Conservation (phyloP, 1,284 basidiomycete species). For the Kwoniella shivajii region DNA sequence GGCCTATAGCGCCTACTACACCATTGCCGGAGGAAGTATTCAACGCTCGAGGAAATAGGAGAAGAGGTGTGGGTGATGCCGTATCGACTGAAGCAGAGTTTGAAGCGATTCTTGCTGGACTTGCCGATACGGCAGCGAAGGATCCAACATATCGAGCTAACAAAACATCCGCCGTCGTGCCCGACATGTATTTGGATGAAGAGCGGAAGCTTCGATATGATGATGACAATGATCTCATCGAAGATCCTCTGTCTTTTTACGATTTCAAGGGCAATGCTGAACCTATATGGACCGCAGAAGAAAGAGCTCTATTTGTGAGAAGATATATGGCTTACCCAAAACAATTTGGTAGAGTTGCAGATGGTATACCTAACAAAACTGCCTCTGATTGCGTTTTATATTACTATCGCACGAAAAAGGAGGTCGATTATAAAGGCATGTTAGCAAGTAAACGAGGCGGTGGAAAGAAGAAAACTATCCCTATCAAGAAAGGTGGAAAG, state of each 20-base stretch:
- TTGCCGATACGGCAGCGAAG: conserved; percentile 88
- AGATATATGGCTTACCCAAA: conserved; percentile 86
- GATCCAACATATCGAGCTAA: conserved; percentile 86
- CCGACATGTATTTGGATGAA: conserved; percentile 83
- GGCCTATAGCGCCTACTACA: conserved; percentile 22
- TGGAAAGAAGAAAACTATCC: conserved; percentile 63
- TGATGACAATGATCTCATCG: conserved; percentile 79
- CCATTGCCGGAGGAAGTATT: conserved; percentile 40
- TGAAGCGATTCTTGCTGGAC: conserved; percentile 90
- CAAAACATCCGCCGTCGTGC: conserved; percentile 84
- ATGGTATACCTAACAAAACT: conserved; percentile 80
- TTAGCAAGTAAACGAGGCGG: conserved; percentile 60
- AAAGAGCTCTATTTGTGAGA: conserved; percentile 76
- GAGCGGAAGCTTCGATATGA: conserved; percentile 67
- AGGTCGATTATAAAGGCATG: conserved; percentile 73
- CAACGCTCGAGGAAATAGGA: conserved; percentile 33
- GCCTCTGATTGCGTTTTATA: conserved; percentile 85
- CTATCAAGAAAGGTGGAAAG: conserved; percentile 44
- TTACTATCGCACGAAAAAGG: conserved; percentile 95
- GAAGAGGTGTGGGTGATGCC: conserved; percentile 66
- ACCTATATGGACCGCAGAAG: conserved; percentile 80
- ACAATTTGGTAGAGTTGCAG: conserved; percentile 81
- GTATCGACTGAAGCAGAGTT: conserved; percentile 95
- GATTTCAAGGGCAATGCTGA: conserved; percentile 68
- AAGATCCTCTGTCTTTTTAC: conserved; percentile 78